Evolutionary conservation across 306 rosid species (phyloP).

Genomic region (Castanea mollissima): DNA sequence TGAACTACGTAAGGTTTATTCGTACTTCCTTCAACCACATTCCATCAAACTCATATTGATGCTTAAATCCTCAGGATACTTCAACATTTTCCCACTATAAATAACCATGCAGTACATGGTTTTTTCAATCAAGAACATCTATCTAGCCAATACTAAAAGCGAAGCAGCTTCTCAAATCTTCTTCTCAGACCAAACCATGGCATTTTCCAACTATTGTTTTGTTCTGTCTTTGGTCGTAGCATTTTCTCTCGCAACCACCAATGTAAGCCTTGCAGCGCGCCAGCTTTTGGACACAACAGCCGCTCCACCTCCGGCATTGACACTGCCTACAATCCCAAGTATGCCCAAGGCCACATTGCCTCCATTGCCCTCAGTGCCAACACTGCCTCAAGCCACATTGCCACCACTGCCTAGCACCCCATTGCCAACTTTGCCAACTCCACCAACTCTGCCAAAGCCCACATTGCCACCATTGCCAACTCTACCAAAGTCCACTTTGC

Average conservation of each 20-base stretch:
- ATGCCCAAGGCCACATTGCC: constrained; percentile 14
- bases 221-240: neutral
- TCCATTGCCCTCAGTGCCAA: constrained; percentile 7
- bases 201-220: neutral
- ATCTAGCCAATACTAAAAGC: neutral
- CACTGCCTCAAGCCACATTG: constrained; percentile 1
- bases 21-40: neutral
- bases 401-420: constrained; percentile 20
- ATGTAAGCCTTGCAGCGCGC: constrained; percentile 26
- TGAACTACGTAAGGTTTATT: constrained; percentile 1
- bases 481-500: neutral
- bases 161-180: neutral
- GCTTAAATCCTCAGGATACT: neutral
- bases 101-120: neutral
- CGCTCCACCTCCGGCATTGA: constrained; percentile 26
- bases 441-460: neutral
- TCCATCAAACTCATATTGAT: constrained; percentile 10
- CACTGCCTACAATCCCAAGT: constrained; percentile 18
- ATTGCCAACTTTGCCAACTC: constrained; percentile 19
- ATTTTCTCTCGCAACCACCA: constrained; percentile 20
- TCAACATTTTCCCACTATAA: neutral
- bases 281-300: constrained; percentile 29
- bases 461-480: constrained; percentile 28
- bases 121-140: neutral
- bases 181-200: neutral